phyloP scores from a whole-genome alignment of 139 green algal species.

The Chlamydomonas urium region DNA sequence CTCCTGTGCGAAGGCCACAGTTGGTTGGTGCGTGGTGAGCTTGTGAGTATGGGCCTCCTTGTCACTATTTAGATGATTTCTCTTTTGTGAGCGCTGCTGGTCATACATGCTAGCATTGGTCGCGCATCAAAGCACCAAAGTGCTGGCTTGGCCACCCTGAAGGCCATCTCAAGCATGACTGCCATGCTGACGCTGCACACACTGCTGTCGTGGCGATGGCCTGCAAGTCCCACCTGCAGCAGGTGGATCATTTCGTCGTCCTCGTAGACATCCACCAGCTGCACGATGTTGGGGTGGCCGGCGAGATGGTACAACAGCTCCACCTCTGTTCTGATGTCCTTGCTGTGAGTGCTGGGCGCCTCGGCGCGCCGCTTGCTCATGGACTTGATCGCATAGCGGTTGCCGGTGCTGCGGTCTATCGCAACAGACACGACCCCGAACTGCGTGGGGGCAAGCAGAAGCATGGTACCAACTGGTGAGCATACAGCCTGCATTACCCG shows the following conservation, averaged over 20 bases:
- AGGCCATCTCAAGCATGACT: not conserved
- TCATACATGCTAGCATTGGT: too few relatives aligned
- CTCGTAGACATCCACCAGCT: conserved; percentile 29
- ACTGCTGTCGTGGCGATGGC: too few relatives aligned
- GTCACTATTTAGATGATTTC: not conserved
- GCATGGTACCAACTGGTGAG: too few relatives aligned
- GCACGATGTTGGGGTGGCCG: conserved; percentile 20
- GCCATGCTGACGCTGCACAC: not conserved
- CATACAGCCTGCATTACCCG: too few relatives aligned
- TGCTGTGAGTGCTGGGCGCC: conserved; percentile 2
- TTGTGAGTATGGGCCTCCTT: not conserved
- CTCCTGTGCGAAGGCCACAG: conserved; percentile 13
- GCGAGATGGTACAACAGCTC: conserved; percentile 31
- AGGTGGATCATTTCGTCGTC: conserved; percentile 27
- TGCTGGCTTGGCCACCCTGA: too few relatives aligned
- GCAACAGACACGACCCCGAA: conserved; percentile 24
- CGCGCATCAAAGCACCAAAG: too few relatives aligned
- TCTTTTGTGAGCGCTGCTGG: too few relatives aligned
- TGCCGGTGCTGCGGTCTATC: conserved; percentile 12
- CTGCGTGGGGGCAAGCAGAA: conserved; percentile 7
- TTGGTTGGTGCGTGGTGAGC: not conserved
- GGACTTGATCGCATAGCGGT: conserved; percentile 21
- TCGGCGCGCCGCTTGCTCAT: conserved; percentile 21
- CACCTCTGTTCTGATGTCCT: conserved; percentile 18
- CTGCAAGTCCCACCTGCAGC: not conserved